Evolutionary conservation across 164 flowering plant genomes (phyloP), one percentile per base, ranked within the genome.

Genomic region (Aristolochia californica): DNA sequence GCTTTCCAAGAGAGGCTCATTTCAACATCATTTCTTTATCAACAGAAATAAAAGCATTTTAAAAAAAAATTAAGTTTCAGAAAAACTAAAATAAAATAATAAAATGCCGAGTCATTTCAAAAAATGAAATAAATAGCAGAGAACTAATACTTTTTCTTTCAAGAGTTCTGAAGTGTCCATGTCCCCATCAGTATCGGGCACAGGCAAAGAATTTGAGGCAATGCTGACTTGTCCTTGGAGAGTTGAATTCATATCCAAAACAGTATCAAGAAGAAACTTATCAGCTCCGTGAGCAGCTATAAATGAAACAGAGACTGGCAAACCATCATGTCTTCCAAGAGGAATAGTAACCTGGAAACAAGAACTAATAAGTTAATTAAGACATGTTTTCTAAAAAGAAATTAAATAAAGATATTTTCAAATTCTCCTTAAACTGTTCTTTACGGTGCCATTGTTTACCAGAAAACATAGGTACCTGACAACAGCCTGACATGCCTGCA

Each of bases 401-500:
- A 54, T 24, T 10, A 27, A 5, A 16, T 2, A 26, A 54, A 5
- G 18, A 9, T 2, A 50, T 7, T 34, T 12, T 34, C 40, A 34
- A 34, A 12, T 9, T 34, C 40, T 12, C 40, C 7, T 8, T 12
- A 34, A 4, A 8, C 40, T 3, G 4, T 34, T 34, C 40, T 34
- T 34, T 34, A 34, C 40, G 10, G 10, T 16, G 18, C 50, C 18
- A 47, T 4, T 45, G 20, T 45, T 45, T 45, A 47, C 20, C 8
- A 28, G 13, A 15, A 54, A 17, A 54, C 4, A 13, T 51, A 48
- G n/a, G 48, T 71, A 88, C 98, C 95, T 91, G 91, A 74, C 98
- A 91, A 70, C 98, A 85, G 5, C 98, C 97, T 61, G 98, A 85
- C 88, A 89, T 83, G 69, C 80, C 80, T 17, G 88, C 82, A 57